phyloP scores from a whole-genome alignment of 169 alveolate species.

The Toxoplasma gondii region DNA sequence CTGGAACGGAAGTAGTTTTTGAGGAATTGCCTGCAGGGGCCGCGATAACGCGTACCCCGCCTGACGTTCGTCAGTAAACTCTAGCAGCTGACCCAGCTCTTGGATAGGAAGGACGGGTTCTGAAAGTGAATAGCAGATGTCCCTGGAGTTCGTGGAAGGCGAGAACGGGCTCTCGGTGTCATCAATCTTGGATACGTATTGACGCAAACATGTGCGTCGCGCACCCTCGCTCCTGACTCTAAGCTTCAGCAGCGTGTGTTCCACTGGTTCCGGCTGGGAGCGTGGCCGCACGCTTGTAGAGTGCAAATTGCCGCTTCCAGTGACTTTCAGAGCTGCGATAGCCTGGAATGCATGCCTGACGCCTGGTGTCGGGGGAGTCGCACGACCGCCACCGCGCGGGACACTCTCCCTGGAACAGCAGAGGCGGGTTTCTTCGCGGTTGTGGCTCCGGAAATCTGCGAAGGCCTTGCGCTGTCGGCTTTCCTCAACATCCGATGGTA shows the following conservation, averaged over 20 bases:
- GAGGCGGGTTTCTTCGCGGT: too few species aligned
- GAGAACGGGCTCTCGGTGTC: background rate
- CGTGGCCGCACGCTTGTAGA: background rate
- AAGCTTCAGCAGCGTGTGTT: background rate
- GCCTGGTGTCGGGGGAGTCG: too few species aligned
- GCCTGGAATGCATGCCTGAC: background rate
- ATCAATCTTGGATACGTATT: background rate
- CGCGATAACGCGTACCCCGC: background rate
- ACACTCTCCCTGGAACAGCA: too few species aligned
- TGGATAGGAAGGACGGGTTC: background rate
- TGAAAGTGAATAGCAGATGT: background rate
- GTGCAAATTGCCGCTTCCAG: background rate
- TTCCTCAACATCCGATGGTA: too few species aligned
- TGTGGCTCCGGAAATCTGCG: too few species aligned
- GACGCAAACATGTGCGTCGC: background rate
- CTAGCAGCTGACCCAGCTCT: background rate
- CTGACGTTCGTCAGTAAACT: background rate
- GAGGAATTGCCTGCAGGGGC: background rate
- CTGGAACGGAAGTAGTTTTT: conserved; percentile 3
- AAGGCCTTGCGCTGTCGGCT: too few species aligned
- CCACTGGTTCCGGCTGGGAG: background rate
- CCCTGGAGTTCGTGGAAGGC: background rate
- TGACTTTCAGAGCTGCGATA: background rate
- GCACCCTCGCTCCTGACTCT: background rate
- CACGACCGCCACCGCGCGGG: too few species aligned